phyloP scores from a whole-genome alignment of 2,329 filamentous ascomycete species.

The Grosmannia penicillata region DNA sequence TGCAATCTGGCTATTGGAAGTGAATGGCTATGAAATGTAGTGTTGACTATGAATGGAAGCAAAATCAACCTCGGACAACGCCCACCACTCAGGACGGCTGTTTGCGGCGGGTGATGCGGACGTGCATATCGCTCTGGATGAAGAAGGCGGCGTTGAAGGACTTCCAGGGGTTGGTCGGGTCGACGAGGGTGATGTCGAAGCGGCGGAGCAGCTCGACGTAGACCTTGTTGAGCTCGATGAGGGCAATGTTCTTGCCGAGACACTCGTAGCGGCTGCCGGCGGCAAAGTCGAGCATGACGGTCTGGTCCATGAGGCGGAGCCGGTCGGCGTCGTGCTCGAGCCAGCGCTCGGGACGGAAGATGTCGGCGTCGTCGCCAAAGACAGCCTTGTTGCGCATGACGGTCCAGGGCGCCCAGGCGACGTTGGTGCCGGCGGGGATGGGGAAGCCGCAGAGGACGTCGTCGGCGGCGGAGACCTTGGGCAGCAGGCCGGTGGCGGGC shows the following conservation, averaged over 20 bases:
- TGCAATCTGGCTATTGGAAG: no score
- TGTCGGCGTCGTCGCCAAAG: conserved; percentile 21
- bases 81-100: not conserved
- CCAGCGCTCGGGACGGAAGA: conserved; percentile 32
- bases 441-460: conserved; percentile 22
- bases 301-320: conserved; percentile 11
- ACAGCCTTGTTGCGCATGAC: conserved; percentile 22
- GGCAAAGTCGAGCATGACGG: conserved; percentile 23
- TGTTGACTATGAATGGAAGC: no score
- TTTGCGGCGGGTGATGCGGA: conserved; percentile 5
- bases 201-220: conserved; percentile 9
- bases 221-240: conserved; percentile 25
- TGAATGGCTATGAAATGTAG: no score
- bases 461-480: conserved; percentile 19
- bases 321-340: conserved; percentile 17
- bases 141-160: conserved; percentile 3
- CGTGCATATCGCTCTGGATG: conserved; percentile 9
- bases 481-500: conserved; percentile 20
- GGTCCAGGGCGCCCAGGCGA: not conserved
- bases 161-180: not conserved
- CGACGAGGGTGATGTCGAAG: not conserved
- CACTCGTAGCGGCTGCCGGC: conserved; percentile 22
- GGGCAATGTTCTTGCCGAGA: conserved; percentile 26
- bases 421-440: conserved; percentile 26
- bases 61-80: no score